Evolutionary conservation across 495 filamentous ascomycete species (phyloP), one percentile per base, ranked within the genome.

Genomic region (Opeltia flavorubescens): DNA sequence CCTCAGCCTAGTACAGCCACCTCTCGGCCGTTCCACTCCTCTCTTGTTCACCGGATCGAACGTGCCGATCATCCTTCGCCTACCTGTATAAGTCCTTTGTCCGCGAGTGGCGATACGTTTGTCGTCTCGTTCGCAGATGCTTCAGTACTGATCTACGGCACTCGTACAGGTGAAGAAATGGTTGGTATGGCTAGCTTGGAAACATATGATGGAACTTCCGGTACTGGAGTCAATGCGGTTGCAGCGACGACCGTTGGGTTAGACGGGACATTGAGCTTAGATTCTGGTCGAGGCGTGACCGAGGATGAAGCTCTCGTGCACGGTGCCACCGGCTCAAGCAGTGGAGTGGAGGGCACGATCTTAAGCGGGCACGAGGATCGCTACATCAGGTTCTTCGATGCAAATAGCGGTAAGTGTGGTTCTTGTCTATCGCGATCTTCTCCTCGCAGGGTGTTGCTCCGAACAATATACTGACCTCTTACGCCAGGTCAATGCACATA

Each of bases 401-500:
- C 91, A 20, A 96, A 96, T 58, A 94, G 85, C 65, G 91, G 91
- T 96, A 78, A 62, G 86, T 80, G 7, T 45, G 34, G 20, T n/a
- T n/a, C n/a, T n/a, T n/a, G n/a, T n/a, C n/a, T n/a, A n/a, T n/a
- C n/a, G n/a, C n/a, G n/a, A n/a, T n/a, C n/a, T n/a, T n/a, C n/a
- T n/a, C n/a, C n/a, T n/a, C n/a, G n/a, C 34, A 1, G 11, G 34
- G n/a, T 18, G 2, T 17, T 36, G 34, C 34, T 1, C 20, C 2
- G 21, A 21, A 21, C 38, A 21, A 25, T 38, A 12, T n/a, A 47
- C 40, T 43, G 9, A 48, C 18, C 11, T 4, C 8, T 34, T 43
- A n/a, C 15, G 43, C 9, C 55, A 98, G 91, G 91, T 51, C 93
- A 96, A 91, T 95, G 88, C 68, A 95, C 93, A 13, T 98, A 96